Conservation (phyloP, 2,329 filamentous ascomycete species). For the Trichoderma aggressivum region DNA sequence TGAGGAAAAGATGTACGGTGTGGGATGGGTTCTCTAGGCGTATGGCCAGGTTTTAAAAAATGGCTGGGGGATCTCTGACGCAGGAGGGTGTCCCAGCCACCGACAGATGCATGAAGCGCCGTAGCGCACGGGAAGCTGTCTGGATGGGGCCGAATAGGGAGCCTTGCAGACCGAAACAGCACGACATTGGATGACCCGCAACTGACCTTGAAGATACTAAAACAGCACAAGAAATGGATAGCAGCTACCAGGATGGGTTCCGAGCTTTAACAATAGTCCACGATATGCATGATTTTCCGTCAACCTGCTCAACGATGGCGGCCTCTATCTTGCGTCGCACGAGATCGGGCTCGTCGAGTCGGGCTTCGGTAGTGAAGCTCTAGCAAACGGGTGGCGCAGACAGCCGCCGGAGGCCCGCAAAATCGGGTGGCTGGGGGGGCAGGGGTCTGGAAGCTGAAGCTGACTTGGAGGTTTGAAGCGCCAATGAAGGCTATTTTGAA, state of each 20-base stretch:
- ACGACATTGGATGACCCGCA: not conserved
- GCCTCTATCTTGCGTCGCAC: not conserved
- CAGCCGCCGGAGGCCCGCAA: constrained; percentile 17
- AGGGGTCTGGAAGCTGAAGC: constrained; percentile 12
- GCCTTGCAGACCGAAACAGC: not conserved
- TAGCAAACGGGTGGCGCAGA: constrained; percentile 20
- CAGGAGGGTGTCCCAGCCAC: constrained; percentile 22
- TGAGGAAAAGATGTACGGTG: constrained; percentile 31
- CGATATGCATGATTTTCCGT: not conserved
- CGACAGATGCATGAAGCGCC: constrained; percentile 6
- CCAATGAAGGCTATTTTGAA: not conserved
- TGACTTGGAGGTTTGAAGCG: not conserved
- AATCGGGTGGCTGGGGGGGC: constrained; percentile 18
- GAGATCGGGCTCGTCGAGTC: constrained; percentile 3
- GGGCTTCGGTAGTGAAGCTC: constrained; percentile 8
- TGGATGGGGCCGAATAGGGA: constrained; percentile 3
- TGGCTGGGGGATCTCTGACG: constrained; percentile 25
- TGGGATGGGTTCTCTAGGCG: constrained; percentile 27
- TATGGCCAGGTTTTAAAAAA: constrained; percentile 33
- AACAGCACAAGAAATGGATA: not conserved
- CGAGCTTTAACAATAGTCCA: not conserved
- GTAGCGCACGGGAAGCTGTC: constrained; percentile 12
- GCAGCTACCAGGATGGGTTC: not conserved
- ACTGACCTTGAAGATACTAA: not conserved
- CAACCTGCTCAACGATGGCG: not conserved